phyloP scores from a whole-genome alignment of 257 asterid genomes.

The Jaltomata sinuosa region DNA sequence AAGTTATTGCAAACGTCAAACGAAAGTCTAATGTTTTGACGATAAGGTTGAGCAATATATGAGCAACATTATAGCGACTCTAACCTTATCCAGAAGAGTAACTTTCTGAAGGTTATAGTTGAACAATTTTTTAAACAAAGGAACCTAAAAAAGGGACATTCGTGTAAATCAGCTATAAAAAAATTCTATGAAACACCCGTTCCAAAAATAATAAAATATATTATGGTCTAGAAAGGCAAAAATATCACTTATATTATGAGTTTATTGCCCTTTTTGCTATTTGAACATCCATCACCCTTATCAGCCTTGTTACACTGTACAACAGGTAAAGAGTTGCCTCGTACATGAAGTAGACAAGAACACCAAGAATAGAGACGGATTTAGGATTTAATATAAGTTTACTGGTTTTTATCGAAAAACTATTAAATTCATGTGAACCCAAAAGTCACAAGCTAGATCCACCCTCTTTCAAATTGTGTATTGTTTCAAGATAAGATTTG shows the following conservation, averaged over 20 bases:
- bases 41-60: neutral
- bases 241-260: neutral
- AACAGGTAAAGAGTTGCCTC: neutral
- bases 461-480: neutral
- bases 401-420: no score
- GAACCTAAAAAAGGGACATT: no score
- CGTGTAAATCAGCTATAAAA: no score
- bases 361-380: neutral
- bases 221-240: no score
- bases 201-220: no score
- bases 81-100: neutral
- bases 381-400: no score
- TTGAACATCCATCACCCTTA: neutral
- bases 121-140: no score
- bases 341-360: neutral
- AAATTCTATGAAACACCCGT: no score
- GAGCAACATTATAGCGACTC: neutral
- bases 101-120: neutral
- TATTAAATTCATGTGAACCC: no score
- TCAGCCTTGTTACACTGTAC: neutral
- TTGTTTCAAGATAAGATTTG: neutral
- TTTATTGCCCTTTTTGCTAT: neutral
- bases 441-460: neutral
- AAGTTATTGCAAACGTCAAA: neutral
- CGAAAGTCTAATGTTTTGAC: neutral